phyloP scores from a whole-genome alignment of 345 rosid species.

The Acer yangbiense region DNA sequence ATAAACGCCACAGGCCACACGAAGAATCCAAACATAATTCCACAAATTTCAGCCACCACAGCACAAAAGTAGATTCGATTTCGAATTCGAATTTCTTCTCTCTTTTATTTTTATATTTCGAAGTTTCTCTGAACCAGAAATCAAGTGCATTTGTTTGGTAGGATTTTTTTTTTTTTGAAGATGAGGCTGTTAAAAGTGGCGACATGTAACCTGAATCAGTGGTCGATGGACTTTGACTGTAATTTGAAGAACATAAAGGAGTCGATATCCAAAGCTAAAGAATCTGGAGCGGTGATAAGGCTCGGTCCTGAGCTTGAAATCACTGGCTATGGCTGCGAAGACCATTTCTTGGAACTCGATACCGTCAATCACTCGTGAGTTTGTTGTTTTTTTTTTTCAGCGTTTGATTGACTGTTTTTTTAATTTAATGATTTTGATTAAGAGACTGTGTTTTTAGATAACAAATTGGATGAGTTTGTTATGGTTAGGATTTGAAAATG shows the following conservation, averaged over 20 bases:
- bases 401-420: background rate
- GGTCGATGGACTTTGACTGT: constrained; percentile 94
- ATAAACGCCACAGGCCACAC: too few species aligned
- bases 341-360: constrained; percentile 94
- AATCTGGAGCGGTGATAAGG: constrained; percentile 76
- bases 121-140: background rate
- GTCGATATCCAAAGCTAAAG: constrained; percentile 67
- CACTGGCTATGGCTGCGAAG: constrained; percentile 99
- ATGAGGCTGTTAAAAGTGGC: constrained; percentile 88
- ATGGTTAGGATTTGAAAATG: background rate
- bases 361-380: constrained; percentile 77
- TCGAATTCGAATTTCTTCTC: background rate
- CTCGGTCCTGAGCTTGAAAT: constrained; percentile 98
- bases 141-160: background rate
- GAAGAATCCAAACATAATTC: background rate
- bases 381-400: background rate
- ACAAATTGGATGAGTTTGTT: background rate
- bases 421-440: background rate
- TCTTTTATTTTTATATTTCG: background rate
- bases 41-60: background rate
- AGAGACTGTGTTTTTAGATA: background rate
- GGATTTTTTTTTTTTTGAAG: constrained; percentile 10
- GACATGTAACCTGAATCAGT: constrained; percentile 89
- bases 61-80: background rate
- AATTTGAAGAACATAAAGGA: constrained; percentile 78